Evolutionary conservation across 2,329 filamentous ascomycete species (phyloP).

Genomic region (Geoglossum cookeanum): DNA sequence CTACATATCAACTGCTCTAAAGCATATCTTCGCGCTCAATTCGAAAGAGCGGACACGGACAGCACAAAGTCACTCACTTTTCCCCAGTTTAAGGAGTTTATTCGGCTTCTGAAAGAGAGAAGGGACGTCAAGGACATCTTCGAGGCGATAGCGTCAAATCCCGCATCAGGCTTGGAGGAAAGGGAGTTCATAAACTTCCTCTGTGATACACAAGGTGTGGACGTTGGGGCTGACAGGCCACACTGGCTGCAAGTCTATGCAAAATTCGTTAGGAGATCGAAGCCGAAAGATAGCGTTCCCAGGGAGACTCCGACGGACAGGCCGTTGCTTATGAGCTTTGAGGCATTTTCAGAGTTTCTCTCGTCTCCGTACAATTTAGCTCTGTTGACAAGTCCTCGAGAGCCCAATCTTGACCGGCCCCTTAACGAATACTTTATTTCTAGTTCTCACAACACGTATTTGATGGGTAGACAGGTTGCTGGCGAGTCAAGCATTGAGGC

Average conservation of each 20-base stretch:
- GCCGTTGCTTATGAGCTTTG: constrained; percentile 49
- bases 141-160: constrained; percentile 36
- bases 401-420: constrained; percentile 55
- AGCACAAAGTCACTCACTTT: constrained; percentile 52
- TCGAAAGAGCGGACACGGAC: constrained; percentile 50
- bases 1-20: constrained; percentile 82
- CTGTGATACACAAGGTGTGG: constrained; percentile 51
- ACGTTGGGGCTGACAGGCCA: constrained; percentile 44
- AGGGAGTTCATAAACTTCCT: constrained; percentile 63
- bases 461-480: constrained; percentile 74
- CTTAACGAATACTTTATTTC: constrained; percentile 97
- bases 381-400: constrained; percentile 38
- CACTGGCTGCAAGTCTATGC: constrained; percentile 55
- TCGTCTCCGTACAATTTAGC: constrained; percentile 55
- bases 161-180: constrained; percentile 46
- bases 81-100: constrained; percentile 64
- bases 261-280: constrained; percentile 44
- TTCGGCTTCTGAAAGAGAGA: constrained; percentile 64
- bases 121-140: constrained; percentile 65
- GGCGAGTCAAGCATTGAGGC: constrained; percentile 86
- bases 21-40: constrained; percentile 52
- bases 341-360: constrained; percentile 60
- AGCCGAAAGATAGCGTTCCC: constrained; percentile 26
- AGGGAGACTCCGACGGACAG: constrained; percentile 18
- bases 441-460: constrained; percentile 95